Conservation (phyloP, 768 basidiomycete genomes). For the Aureoboletus auriporus region DNA sequence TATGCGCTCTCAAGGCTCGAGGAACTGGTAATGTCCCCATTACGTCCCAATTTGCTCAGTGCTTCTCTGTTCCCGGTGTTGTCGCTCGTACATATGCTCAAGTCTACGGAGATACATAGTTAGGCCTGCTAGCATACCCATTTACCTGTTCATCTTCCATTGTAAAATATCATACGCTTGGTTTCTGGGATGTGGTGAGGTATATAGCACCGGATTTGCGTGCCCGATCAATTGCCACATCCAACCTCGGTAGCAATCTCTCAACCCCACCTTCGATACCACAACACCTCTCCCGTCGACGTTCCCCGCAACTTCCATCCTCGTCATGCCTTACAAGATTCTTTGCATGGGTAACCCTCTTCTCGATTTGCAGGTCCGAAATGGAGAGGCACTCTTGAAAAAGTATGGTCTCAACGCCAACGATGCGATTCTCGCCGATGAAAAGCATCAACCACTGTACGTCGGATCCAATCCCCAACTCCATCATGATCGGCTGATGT, state of each 20-base stretch:
- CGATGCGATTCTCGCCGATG: constrained; percentile 92
- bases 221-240: background rate
- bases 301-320: constrained; percentile 1
- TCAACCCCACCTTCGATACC: constrained; percentile 3
- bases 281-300: constrained; percentile 11
- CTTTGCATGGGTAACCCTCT: constrained; percentile 96
- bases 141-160: background rate
- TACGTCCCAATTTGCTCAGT: constrained; percentile 22
- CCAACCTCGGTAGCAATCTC: background rate
- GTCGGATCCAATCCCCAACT: background rate
- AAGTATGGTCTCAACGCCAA: constrained; percentile 92
- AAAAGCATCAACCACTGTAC: constrained; percentile 84
- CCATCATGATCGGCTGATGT: background rate
- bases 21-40: constrained; percentile 26
- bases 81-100: constrained; percentile 21
- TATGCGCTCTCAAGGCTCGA: constrained; percentile 55
- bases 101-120: constrained; percentile 5
- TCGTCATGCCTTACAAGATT: constrained; percentile 56
- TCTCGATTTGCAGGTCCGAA: constrained; percentile 90
- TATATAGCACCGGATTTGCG: too few relatives aligned
- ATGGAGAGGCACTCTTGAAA: constrained; percentile 78
- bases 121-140: too few relatives aligned
- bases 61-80: constrained; percentile 15
- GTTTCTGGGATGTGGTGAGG: background rate
- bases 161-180: background rate